Evolutionary conservation across 2,329 filamentous ascomycete genomes (phyloP).

Genomic region (Phoma sp.): DNA sequence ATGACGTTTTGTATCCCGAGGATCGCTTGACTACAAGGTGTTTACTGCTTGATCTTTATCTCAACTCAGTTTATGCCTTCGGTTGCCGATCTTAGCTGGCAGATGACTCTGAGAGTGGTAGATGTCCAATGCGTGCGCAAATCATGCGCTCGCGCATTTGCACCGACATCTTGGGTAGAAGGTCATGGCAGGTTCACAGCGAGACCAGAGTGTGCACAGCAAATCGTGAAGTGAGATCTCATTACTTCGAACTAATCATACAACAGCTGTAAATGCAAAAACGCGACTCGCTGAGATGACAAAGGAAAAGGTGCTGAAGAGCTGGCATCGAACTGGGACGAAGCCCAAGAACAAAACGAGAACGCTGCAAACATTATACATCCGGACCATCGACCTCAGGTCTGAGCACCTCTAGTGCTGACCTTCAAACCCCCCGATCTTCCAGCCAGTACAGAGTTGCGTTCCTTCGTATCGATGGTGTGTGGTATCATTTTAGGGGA

Average conservation of each 20-base stretch:
- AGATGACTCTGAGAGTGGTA: not conserved
- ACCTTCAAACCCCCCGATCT: conserved; percentile 44
- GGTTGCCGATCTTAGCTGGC: not conserved
- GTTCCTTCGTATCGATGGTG: conserved; percentile 28
- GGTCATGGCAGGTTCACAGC: no score
- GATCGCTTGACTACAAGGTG: not conserved
- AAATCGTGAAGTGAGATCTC: conserved; percentile 4
- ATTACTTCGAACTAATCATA: conserved; percentile 26
- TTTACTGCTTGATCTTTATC: no score
- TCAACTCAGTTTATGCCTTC: not conserved
- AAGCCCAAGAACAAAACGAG: conserved; percentile 17
- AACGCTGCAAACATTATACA: conserved; percentile 17
- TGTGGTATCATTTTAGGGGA: conserved; percentile 24
- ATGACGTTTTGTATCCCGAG: no score
- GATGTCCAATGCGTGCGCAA: no score
- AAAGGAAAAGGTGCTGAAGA: conserved; percentile 22
- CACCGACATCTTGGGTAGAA: no score
- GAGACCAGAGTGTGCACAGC: not conserved
- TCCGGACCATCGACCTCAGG: conserved; percentile 9
- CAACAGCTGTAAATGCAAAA: conserved; percentile 14
- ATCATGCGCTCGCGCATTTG: no score
- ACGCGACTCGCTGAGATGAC: conserved; percentile 14
- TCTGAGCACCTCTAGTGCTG: conserved; percentile 7
- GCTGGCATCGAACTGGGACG: conserved; percentile 14
- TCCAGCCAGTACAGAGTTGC: conserved; percentile 23